Base-by-base conservation (phyloP, 345 rosid species). In the Citrus inodora region DNA sequence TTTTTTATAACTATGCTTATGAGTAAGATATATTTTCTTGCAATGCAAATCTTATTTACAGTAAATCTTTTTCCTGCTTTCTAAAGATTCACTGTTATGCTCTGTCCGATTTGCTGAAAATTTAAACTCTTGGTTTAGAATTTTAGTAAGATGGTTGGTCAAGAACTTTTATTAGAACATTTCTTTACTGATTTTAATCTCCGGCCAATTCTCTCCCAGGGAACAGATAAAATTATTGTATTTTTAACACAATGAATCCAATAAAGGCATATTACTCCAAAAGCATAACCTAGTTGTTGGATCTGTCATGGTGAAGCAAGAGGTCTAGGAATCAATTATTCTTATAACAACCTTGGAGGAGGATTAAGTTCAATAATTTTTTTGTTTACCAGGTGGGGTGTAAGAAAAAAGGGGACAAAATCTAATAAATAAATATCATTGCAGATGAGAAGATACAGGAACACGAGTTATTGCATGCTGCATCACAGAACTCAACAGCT, bases 401-500 rank as follows among this genome's bases (percentile, higher is more conserved):
- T 66, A 30, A 22, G n/a, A 66, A 17, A 35, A 66, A 35, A 35
- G 22, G n/a, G 24, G n/a, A 7, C 21, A 21, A 35, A 37, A 67
- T 79, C 85, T 88, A 51, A 88, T 70, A 59, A 79, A 79, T 61
- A 80, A 61, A 76, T 79, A 74, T 80, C 48, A 71, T 83, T 80
- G 89, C 91, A 91, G 91, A 88, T 85, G 83, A 83, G 84, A 83
- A 69, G 89, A 80, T 76, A 73, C 81, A 79, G 85, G 80, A 72
- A 80, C 76, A 87, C 42, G 85, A 79, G 83, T 77, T 79, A 82
- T 79, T 74, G 71, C 79, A 82, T 38, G 78, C 80, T 79, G 69
- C 85, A 69, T 74, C 75, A 21, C 82, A 83, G 74, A 86, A 76
- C 84, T 85, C 88, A 28, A 78, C 80, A 59, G 80, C 75, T 32